Evolutionary conservation across 2,329 filamentous ascomycete species (phyloP).

Genomic region (Diaporthe humulicola): DNA sequence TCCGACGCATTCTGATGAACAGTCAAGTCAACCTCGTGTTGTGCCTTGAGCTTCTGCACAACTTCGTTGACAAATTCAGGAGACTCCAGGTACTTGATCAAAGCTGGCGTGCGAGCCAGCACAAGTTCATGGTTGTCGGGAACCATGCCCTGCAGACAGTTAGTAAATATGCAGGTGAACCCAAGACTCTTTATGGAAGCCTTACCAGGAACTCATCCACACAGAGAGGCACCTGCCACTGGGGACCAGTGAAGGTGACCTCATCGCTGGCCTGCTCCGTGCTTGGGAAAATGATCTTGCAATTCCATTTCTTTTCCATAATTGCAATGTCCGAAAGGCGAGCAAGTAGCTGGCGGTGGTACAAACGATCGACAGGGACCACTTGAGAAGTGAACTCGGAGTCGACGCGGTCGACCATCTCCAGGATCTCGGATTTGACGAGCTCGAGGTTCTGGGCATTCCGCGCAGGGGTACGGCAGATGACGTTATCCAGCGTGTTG

Average conservation of each 20-base stretch:
- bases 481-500: constrained; percentile 98
- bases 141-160: constrained; percentile 82
- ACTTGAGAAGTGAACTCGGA: constrained; percentile 97
- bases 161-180: constrained; percentile 45
- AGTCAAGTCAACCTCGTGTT: constrained; percentile 91
- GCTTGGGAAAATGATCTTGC: constrained; percentile 98
- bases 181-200: constrained; percentile 15
- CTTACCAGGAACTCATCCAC: constrained; percentile 91
- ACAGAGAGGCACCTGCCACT: constrained; percentile 97
- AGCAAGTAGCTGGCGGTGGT: constrained; percentile 92
- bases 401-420: constrained; percentile 99
- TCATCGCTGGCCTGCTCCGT: constrained; percentile 97
- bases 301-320: constrained; percentile 99
- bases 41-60: constrained; percentile 85
- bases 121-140: constrained; percentile 95
- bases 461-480: constrained; percentile 95
- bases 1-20: constrained; percentile 75
- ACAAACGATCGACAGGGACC: constrained; percentile 92
- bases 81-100: constrained; percentile 86
- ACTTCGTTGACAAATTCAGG: constrained; percentile 85
- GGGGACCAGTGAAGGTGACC: constrained; percentile 93
- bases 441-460: constrained; percentile 97
- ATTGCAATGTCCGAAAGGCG: constrained; percentile 92
- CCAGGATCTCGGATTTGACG: constrained; percentile 98
- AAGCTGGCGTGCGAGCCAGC: constrained; percentile 79